These are phyloP conservation scores for Fusarium sp. DNA, from an alignment of 2,329 filamentous ascomycete species.

Conservation along the genomic window DNA sequence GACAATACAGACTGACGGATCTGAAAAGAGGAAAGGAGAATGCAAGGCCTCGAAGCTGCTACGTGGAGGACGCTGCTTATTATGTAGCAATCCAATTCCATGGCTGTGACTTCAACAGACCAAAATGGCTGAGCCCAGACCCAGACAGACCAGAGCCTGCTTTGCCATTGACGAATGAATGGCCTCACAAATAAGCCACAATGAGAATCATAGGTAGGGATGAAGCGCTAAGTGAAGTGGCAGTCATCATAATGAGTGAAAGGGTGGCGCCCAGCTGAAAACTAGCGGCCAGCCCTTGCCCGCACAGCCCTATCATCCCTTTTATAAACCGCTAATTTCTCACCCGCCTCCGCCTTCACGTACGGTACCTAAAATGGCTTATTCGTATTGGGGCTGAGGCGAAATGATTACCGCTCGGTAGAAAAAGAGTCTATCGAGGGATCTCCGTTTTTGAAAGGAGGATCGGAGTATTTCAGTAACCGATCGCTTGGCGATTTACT, in stretches of 20 bases:
- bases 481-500: not conserved
- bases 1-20: too few species aligned
- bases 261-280: conserved; percentile 19
- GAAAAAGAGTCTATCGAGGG: too few species aligned
- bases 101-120: not conserved
- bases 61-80: not conserved
- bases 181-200: not conserved
- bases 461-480: not conserved
- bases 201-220: not conserved
- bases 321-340: conserved; percentile 7
- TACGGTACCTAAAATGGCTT: not conserved
- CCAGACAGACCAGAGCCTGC: not conserved
- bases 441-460: not conserved
- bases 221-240: not conserved
- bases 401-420: not conserved
- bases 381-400: not conserved
- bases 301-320: not conserved
- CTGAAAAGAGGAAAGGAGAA: not conserved
- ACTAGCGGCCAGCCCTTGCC: not conserved
- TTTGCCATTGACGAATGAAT: not conserved
- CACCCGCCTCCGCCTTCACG: not conserved
- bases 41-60: not conserved
- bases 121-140: not conserved
- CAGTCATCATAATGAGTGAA: not conserved
- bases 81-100: not conserved